Percentiles rank a stretch among this genome's conserved stretches.
These are phyloP conservation scores for Rhodotorula sp. DNA, from an alignment of 1,284 basidiomycete genomes.

Conservation along the genomic window DNA sequence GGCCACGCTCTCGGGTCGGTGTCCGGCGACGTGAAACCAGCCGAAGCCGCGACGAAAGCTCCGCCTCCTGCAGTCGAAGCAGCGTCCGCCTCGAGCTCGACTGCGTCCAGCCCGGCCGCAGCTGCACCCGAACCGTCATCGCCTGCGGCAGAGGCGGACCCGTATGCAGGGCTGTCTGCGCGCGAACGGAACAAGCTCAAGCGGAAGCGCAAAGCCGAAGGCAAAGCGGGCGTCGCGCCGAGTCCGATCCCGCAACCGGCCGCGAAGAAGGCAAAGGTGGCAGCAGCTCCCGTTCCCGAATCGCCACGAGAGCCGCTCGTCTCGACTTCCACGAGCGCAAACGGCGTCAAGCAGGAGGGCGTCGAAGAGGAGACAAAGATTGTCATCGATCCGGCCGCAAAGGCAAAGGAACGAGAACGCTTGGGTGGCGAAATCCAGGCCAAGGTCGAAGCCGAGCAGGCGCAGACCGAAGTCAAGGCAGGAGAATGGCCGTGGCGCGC, in stretches of 20 bases:
- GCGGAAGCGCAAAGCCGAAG: slow-evolving; percentile 84
- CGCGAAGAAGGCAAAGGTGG: slow-evolving; percentile 30
- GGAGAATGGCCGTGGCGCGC: slow-evolving; percentile 88
- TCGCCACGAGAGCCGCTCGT: not conserved
- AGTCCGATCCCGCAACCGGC: slow-evolving; percentile 34
- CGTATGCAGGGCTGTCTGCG: slow-evolving; percentile 54
- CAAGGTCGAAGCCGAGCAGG: slow-evolving; percentile 43
- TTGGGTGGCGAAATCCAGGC: slow-evolving; percentile 38
- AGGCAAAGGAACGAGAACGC: slow-evolving; percentile 31
- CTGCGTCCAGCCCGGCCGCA: not conserved
- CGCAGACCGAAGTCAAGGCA: slow-evolving; percentile 33
- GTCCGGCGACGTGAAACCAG: too few relatives aligned
- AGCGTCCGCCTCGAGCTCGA: not conserved
- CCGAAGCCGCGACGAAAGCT: not conserved
- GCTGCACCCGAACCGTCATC: slow-evolving; percentile 2
- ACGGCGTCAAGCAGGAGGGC: not conserved
- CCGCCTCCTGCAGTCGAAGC: not conserved
- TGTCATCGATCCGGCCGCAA: slow-evolving; percentile 42
- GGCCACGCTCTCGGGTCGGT: not conserved
- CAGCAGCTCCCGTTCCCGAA: not conserved
- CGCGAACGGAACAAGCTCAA: slow-evolving; percentile 87
- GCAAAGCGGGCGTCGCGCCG: slow-evolving; percentile 57
- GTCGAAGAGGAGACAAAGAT: slow-evolving; percentile 19
- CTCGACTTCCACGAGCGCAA: too few relatives aligned
- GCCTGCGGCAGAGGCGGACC: slow-evolving; percentile 19